Conservation (phyloP, 768 basidiomycete species). For the Pulveroboletus sp. region DNA sequence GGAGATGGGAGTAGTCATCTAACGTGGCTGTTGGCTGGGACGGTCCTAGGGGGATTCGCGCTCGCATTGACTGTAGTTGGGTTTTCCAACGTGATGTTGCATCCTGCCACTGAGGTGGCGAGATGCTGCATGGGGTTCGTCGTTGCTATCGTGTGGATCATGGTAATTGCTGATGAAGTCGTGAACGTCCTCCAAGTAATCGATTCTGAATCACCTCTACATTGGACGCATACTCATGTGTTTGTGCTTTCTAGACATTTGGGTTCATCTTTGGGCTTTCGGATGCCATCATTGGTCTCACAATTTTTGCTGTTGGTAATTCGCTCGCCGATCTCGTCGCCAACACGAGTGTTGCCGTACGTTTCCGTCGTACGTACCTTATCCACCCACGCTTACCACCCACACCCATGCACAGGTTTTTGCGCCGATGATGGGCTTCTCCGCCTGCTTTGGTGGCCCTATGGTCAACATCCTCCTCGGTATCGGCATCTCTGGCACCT, state of each 20-base stretch:
- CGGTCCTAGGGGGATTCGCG: constrained; percentile 50
- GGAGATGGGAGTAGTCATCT: constrained; percentile 37
- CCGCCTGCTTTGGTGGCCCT: constrained; percentile 90
- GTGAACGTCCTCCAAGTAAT: constrained; percentile 83
- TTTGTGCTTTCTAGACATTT: constrained; percentile 55
- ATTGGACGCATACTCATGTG: background rate
- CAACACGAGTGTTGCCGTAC: constrained; percentile 88
- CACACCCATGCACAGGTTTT: constrained; percentile 48
- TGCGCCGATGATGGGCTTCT: constrained; percentile 92
- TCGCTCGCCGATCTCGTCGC: constrained; percentile 95
- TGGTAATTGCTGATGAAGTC: constrained; percentile 96
- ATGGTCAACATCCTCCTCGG: constrained; percentile 92
- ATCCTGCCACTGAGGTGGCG: constrained; percentile 54
- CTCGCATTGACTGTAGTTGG: constrained; percentile 52
- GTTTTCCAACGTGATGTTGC: constrained; percentile 55
- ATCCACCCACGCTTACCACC: background rate
- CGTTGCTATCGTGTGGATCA: constrained; percentile 93
- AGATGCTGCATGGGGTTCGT: constrained; percentile 90
- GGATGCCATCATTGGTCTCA: constrained; percentile 94
- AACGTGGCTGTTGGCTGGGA: constrained; percentile 50
- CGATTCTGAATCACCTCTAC: background rate
- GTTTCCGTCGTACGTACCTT: constrained; percentile 19
- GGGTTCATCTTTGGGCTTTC: constrained; percentile 93
- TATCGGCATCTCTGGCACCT: constrained; percentile 86
- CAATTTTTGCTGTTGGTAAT: constrained; percentile 95